Percentiles rank a stretch among this genome's conserved stretches.
phyloP scores from a whole-genome alignment of 1,284 basidiomycete genomes.

The Omphalotus olearius region DNA sequence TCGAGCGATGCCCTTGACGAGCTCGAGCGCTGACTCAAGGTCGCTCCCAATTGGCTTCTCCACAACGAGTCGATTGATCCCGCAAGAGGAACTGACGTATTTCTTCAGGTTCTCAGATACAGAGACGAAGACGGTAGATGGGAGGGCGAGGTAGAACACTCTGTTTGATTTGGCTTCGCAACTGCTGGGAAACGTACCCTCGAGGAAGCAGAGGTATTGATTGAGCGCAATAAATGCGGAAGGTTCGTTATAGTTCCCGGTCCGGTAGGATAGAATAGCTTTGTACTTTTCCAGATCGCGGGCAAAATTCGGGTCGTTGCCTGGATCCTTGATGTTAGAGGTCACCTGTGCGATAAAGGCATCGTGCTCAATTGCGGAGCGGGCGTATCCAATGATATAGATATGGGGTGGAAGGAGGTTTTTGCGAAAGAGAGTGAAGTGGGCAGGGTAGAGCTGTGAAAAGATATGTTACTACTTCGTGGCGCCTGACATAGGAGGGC shows the following conservation, averaged over 20 bases:
- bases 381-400: background rate
- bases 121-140: background rate
- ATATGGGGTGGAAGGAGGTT: background rate
- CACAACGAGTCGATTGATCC: background rate
- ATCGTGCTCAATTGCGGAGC: background rate
- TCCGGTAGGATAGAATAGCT: background rate
- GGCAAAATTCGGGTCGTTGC: background rate
- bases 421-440: background rate
- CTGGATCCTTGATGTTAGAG: background rate
- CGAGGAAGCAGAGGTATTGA: background rate
- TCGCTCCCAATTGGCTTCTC: background rate
- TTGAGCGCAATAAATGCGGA: background rate
- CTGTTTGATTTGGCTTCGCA: background rate
- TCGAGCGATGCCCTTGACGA: background rate
- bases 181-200: background rate
- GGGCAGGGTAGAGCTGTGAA: background rate
- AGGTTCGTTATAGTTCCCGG: background rate
- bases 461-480: background rate
- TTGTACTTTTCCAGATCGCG: background rate
- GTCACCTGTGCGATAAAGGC: background rate
- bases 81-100: background rate
- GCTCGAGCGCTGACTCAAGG: background rate
- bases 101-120: background rate
- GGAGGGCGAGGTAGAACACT: conserved; percentile 1
- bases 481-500: background rate